phyloP scores from a whole-genome alignment of 2,329 filamentous ascomycete species.

The Diaporthe ilicicola region DNA sequence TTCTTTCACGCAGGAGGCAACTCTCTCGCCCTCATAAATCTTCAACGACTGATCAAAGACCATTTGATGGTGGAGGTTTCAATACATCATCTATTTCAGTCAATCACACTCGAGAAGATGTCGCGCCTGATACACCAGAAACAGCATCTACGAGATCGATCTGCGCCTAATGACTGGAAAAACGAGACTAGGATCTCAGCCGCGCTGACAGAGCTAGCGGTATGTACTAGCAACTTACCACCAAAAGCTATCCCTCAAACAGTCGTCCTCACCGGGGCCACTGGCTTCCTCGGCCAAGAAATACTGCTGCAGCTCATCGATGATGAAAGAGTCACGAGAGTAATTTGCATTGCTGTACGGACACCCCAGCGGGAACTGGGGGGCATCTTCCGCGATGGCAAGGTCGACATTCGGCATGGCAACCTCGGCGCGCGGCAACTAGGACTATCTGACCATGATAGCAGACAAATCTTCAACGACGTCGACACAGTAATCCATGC shows the following conservation, averaged over 20 bases:
- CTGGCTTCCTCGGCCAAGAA: constrained; percentile 49
- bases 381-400: constrained; percentile 32
- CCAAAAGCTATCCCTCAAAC: neutral
- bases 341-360: constrained; percentile 47
- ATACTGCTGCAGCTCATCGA: constrained; percentile 48
- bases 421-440: constrained; percentile 41
- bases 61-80: constrained; percentile 42
- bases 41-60: constrained; percentile 46
- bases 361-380: neutral
- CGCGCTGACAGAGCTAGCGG: neutral
- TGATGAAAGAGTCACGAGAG: constrained; percentile 41
- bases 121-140: constrained; percentile 41
- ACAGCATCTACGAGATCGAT: neutral
- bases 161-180: neutral
- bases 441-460: constrained; percentile 35
- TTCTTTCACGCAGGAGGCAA: constrained; percentile 54
- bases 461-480: constrained; percentile 13
- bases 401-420: constrained; percentile 21
- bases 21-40: constrained; percentile 49
- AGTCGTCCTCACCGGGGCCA: constrained; percentile 47
- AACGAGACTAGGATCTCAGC: neutral
- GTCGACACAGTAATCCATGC: constrained; percentile 55
- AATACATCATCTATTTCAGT: constrained; percentile 48
- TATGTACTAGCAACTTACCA: neutral
- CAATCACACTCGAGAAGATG: constrained; percentile 50